Base-by-base conservation (phyloP, 1,284 basidiomycete species). In the Inonotus hispidus region DNA sequence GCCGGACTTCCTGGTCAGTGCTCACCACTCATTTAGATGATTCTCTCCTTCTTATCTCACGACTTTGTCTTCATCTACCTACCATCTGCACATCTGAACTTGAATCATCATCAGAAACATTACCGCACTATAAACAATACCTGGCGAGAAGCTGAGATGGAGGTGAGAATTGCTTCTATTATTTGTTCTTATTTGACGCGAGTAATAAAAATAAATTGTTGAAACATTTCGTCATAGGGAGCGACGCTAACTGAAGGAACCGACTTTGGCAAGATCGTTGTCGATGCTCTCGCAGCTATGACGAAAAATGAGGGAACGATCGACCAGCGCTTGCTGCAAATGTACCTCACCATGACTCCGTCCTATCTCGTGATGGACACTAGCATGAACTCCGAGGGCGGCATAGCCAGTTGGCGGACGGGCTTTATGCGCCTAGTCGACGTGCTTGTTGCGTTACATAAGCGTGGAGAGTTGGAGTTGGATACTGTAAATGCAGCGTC, bases 341-440 rank as follows among this genome's bases (percentile, higher is more conserved):
- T 80, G 38, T 86, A 82, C 65, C 75, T 92, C 52, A 79, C 77
- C 4, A 79, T 91, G 35, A 80, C 89, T 8, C 86, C 89, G 1
- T 89, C 89, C 5, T 91, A 85, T 69, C 81, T 92, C 47, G 70
- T 91, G 63, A 83, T 88, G 13, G 89, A 92, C 71, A 79, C 79
- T 1, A 85, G 83, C 60, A 89, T 81, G 67, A 82, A 85, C 67
- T 75, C 82, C 0, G 79, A 80, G 49, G 66, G 69, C 7, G 87
- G 88, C 1, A 71, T 85, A 27, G 66, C 68, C 13, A 81, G 82
- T 11, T 92, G 89, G 89, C 77, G 75, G 62, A 74, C 74, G 14
- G 89, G 89, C 4, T 82, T 92, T 67, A 79, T 78, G 70, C 77
- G 81, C 11, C 77, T 91, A 23, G 82, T 89, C 37, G 89, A 91